A percentile compares a stretch with the other conserved stretches of the same genome.
Conservation (phyloP, 2,329 filamentous ascomycete genomes). For the Stemphylium beticola region DNA sequence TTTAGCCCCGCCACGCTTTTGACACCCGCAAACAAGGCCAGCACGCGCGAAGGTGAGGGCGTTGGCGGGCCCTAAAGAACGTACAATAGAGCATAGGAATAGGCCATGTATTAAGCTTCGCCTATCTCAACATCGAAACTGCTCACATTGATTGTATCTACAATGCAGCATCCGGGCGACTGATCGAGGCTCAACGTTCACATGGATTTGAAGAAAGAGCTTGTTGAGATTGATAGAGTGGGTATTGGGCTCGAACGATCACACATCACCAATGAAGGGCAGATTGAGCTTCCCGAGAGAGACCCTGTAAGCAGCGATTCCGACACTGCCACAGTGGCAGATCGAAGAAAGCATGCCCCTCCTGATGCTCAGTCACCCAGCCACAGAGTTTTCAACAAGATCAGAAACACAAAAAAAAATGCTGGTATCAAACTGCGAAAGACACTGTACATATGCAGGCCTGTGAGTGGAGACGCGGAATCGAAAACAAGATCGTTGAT, state of each 20-base stretch:
- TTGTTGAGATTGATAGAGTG: conserved; percentile 11
- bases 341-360: neutral
- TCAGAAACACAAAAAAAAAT: conserved; percentile 28
- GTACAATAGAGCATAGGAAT: no score
- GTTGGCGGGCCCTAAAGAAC: no score
- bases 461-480: conserved; percentile 18
- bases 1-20: no score
- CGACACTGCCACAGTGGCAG: conserved; percentile 10
- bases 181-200: conserved; percentile 11
- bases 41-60: no score
- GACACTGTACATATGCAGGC: conserved; percentile 31
- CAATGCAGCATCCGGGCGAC: neutral
- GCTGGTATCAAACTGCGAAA: conserved; percentile 31
- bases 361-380: conserved; percentile 17
- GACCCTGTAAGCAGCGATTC: conserved; percentile 29
- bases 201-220: conserved; percentile 33
- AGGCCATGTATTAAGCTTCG: no score
- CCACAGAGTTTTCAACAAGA: conserved; percentile 17
- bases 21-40: no score
- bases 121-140: no score
- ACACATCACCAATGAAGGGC: conserved; percentile 15
- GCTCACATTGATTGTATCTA: no score
- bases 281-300: conserved; percentile 16
- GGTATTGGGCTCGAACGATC: conserved; percentile 24
- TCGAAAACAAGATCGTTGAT: conserved; percentile 8